Conservation (phyloP, 2,329 filamentous ascomycete genomes). For the Aureobasidium vineae region DNA sequence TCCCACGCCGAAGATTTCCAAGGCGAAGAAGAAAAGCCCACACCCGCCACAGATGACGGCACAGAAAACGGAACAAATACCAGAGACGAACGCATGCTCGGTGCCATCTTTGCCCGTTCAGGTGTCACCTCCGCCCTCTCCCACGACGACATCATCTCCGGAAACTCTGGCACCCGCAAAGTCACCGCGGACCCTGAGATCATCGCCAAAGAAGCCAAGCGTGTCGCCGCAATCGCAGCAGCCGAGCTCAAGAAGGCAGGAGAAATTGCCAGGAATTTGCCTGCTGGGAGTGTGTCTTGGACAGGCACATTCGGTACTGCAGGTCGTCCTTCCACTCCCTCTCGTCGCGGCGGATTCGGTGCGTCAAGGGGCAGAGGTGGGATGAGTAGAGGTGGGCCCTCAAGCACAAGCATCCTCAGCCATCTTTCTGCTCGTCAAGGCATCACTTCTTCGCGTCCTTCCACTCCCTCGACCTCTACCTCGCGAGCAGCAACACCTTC, state of each 20-base stretch:
- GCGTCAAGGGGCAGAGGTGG: constrained; percentile 36
- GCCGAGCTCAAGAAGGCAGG: constrained; percentile 70
- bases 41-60: constrained; percentile 22
- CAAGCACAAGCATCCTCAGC: constrained; percentile 45
- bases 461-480: constrained; percentile 37
- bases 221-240: constrained; percentile 74
- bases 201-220: constrained; percentile 76
- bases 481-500: constrained; percentile 33
- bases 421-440: constrained; percentile 46
- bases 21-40: constrained; percentile 33
- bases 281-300: constrained; percentile 88
- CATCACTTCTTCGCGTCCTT: constrained; percentile 46
- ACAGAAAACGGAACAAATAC: constrained; percentile 27
- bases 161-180: constrained; percentile 55
- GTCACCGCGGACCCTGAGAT: constrained; percentile 73
- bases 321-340: constrained; percentile 62
- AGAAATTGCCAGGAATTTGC: constrained; percentile 68
- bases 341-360: constrained; percentile 51
- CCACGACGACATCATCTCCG: constrained; percentile 86
- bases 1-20: constrained; percentile 47
- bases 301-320: constrained; percentile 79
- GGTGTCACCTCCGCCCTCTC: constrained; percentile 89
- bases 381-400: constrained; percentile 31
- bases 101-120: constrained; percentile 81
- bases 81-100: constrained; percentile 67